Conservation (phyloP, 768 basidiomycete species). For the Agaricus blazei region DNA sequence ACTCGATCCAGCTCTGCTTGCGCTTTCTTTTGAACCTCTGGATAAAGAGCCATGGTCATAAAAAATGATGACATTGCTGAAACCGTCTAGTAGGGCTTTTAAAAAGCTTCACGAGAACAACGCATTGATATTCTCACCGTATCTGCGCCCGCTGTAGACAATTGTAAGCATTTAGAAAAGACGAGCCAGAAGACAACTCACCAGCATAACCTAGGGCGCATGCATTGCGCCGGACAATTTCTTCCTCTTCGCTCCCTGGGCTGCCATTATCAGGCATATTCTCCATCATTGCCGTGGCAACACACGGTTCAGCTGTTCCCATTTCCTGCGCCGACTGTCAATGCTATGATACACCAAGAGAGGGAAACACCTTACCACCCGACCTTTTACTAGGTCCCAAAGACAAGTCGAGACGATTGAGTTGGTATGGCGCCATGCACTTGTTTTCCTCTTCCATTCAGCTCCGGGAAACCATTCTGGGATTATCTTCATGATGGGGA, state of each 20-base stretch:
- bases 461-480: conserved; percentile 36
- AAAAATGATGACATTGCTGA: conserved; percentile 13
- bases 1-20: conserved; percentile 14
- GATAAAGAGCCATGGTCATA: conserved; percentile 15
- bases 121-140: conserved; percentile 4
- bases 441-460: conserved; percentile 30
- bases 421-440: conserved; percentile 22
- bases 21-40: conserved; percentile 13
- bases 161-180: background rate
- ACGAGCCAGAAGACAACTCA: background rate
- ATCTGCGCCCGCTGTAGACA: conserved; percentile 8
- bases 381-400: conserved; percentile 16
- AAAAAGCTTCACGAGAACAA: background rate
- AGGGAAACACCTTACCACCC: conserved; percentile 20
- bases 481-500: conserved; percentile 28
- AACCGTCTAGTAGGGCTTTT: conserved; percentile 9
- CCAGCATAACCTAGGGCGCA: conserved; percentile 20
- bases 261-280: conserved; percentile 13
- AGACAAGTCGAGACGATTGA: conserved; percentile 19
- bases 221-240: conserved; percentile 15
- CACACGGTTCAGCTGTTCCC: conserved; percentile 6
- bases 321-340: background rate
- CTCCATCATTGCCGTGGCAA: conserved; percentile 17
- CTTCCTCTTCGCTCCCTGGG: conserved; percentile 14
- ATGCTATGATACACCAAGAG: background rate